Percentiles rank a stretch among this genome's conserved stretches.
These are phyloP conservation scores for Cytospora piceicola DNA, from an alignment of 2,329 filamentous ascomycete genomes.

Conservation along the genomic window DNA sequence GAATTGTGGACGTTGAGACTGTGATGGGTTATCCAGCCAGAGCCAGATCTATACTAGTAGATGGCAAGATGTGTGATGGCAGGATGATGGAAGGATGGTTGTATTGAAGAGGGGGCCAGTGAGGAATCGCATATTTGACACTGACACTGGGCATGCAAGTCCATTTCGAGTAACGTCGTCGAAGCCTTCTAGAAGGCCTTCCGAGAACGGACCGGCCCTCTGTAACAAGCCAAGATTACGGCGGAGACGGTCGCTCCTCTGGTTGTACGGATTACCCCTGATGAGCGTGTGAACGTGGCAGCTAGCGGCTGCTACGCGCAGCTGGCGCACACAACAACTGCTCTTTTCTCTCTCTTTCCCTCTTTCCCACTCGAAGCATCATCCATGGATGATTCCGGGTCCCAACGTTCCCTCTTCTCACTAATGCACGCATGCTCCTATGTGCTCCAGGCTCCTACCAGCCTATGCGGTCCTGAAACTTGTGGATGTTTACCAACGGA, in stretches of 20 bases:
- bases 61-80: not conserved
- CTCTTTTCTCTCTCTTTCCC: slow-evolving; percentile 14
- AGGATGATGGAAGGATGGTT: not conserved
- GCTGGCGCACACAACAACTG: no score
- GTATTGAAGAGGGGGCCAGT: not conserved
- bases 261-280: slow-evolving; percentile 1
- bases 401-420: slow-evolving; percentile 9
- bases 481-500: slow-evolving; percentile 15
- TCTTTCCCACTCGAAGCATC: not conserved
- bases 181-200: slow-evolving; percentile 30
- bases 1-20: not conserved
- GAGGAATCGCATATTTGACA: slow-evolving; percentile 11
- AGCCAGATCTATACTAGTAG: not conserved
- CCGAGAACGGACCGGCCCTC: slow-evolving; percentile 7
- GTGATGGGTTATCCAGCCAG: not conserved
- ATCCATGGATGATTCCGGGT: slow-evolving; percentile 5
- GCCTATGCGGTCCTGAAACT: slow-evolving; percentile 22
- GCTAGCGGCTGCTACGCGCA: not conserved
- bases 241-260: slow-evolving; percentile 24
- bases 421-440: slow-evolving; percentile 21
- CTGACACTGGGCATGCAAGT: not conserved
- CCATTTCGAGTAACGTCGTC: slow-evolving; percentile 20
- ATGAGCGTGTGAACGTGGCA: not conserved
- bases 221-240: slow-evolving; percentile 24
- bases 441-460: slow-evolving; percentile 7